Conservation (phyloP, 306 rosid species). For the Glycyrrhiza uralensis region DNA sequence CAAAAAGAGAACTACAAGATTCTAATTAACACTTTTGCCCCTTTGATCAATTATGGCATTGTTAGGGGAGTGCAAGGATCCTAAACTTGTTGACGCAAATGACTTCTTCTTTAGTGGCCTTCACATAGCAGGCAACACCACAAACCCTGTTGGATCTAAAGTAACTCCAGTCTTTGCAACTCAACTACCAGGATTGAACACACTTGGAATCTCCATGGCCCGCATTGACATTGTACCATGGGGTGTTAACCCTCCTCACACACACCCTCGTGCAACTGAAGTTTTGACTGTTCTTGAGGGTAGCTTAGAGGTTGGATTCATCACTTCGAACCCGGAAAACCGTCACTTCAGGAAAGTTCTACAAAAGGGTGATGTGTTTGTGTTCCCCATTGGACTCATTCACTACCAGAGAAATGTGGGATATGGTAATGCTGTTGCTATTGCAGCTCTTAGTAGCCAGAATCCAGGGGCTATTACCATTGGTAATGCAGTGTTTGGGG, state of each 20-base stretch:
- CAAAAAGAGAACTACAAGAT: no score
- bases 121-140: conserved; percentile 37
- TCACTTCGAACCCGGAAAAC: conserved; percentile 42
- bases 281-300: conserved; percentile 34
- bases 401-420: conserved; percentile 42
- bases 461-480: conserved; percentile 36
- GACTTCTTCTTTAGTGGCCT: conserved; percentile 35
- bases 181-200: conserved; percentile 36
- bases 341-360: conserved; percentile 22
- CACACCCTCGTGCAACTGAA: conserved; percentile 42
- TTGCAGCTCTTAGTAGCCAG: conserved; percentile 39
- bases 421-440: conserved; percentile 24
- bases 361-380: conserved; percentile 40
- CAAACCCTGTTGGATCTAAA: conserved; percentile 24
- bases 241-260: conserved; percentile 49
- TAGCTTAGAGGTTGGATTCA: conserved; percentile 36
- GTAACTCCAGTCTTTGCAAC: conserved; percentile 36
- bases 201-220: conserved; percentile 25
- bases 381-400: conserved; percentile 38
- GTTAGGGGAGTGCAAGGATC: conserved; percentile 42
- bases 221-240: conserved; percentile 36
- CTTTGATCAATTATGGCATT: conserved; percentile 4
- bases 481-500: conserved; percentile 39
- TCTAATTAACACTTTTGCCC: neutral
- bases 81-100: conserved; percentile 26